phyloP scores from a whole-genome alignment of 2,329 filamentous ascomycete genomes.

The Chlorencoelia australis region DNA sequence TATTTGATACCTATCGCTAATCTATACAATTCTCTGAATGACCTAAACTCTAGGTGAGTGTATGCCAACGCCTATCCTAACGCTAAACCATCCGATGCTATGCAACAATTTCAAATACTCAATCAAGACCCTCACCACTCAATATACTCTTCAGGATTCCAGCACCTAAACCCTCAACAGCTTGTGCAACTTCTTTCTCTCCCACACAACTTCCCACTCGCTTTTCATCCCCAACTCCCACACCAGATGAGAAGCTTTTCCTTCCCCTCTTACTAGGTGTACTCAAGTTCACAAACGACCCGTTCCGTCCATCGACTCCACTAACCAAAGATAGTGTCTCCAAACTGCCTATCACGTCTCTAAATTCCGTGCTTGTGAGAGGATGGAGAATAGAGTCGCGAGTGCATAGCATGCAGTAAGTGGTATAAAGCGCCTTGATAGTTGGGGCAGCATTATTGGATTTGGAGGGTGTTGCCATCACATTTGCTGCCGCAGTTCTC shows the following conservation, averaged over 20 bases:
- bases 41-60: too few species aligned
- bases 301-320: slow-evolving; percentile 59
- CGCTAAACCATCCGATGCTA: too few species aligned
- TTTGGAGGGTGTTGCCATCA: slow-evolving; percentile 50
- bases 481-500: slow-evolving; percentile 38
- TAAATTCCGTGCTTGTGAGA: slow-evolving; percentile 83
- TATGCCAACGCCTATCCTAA: too few species aligned
- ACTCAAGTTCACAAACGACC: slow-evolving; percentile 51
- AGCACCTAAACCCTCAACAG: slow-evolving; percentile 53
- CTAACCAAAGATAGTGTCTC: slow-evolving; percentile 78
- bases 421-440: slow-evolving; percentile 72
- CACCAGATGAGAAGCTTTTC: slow-evolving; percentile 35
- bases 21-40: too few species aligned
- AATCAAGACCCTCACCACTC: slow-evolving; percentile 33
- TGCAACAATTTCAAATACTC: too few species aligned
- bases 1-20: too few species aligned
- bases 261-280: slow-evolving; percentile 64
- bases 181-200: slow-evolving; percentile 67
- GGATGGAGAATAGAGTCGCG: slow-evolving; percentile 83
- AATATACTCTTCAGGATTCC: slow-evolving; percentile 54
- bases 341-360: slow-evolving; percentile 80
- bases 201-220: slow-evolving; percentile 69
- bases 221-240: slow-evolving; percentile 58
- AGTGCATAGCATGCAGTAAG: slow-evolving; percentile 75
- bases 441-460: slow-evolving; percentile 57